These are phyloP conservation scores for Rhodotorula mucilaginosa DNA, from an alignment of 1,284 basidiomycete species.

Conservation along the genomic window DNA sequence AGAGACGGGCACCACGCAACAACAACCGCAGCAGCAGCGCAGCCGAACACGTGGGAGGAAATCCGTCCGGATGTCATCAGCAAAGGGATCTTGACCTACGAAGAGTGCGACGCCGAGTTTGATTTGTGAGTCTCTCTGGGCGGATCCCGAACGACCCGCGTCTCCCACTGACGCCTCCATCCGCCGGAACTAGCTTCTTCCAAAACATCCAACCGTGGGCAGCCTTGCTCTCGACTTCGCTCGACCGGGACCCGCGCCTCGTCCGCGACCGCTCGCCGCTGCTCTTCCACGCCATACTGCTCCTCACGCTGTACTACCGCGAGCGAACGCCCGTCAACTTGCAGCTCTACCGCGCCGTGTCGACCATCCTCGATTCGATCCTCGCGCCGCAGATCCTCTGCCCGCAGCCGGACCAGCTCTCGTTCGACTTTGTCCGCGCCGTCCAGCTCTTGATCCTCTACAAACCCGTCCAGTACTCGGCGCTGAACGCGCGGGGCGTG, in stretches of 20 bases:
- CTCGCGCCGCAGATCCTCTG: slow-evolving; percentile 38
- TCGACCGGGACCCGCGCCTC: slow-evolving; percentile 24
- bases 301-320: slow-evolving; percentile 38
- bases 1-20: background rate
- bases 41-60: background rate
- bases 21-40: background rate
- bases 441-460: slow-evolving; percentile 35
- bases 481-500: slow-evolving; percentile 28
- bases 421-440: slow-evolving; percentile 35
- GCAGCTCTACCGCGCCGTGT: slow-evolving; percentile 32
- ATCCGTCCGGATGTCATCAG: slow-evolving; percentile 31
- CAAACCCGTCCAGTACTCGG: slow-evolving; percentile 36
- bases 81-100: slow-evolving; percentile 21
- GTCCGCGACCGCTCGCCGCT: slow-evolving; percentile 36
- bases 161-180: background rate
- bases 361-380: slow-evolving; percentile 34
- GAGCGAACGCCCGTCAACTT: slow-evolving; percentile 26
- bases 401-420: slow-evolving; percentile 36
- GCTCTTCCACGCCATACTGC: slow-evolving; percentile 38
- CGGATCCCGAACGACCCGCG: no score
- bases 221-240: slow-evolving; percentile 20
- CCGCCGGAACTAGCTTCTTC: slow-evolving; percentile 22
- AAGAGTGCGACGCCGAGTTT: slow-evolving; percentile 34
- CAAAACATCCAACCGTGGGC: slow-evolving; percentile 33
- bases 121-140: slow-evolving; percentile 9